Evolutionary conservation across 2,329 filamentous ascomycete species (phyloP), one percentile per base, ranked within the genome.

Genomic region (Colletotrichum lini): DNA sequence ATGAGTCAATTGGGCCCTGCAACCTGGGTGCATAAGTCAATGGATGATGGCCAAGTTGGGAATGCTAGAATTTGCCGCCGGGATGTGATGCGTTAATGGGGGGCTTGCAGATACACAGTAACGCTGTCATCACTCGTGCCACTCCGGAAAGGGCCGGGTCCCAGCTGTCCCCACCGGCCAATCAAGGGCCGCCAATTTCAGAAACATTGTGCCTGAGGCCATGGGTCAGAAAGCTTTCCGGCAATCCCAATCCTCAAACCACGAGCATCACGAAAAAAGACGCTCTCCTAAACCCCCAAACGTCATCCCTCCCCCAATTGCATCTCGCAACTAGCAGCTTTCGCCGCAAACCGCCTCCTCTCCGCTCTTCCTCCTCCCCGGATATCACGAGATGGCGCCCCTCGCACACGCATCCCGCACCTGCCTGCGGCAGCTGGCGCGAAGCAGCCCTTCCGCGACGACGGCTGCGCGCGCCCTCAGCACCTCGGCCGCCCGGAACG

Each of bases 361-460:
- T 59, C 68, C 72, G 61, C 68, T 71, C 70, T 40, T 57, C 67
- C 57, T 70, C 63, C 35, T 38, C 35, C 35, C 35, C 53, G 68
- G 58, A 59, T 50, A 66, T 73, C 74, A 75, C 80, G 82, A 81
- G 79, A 93, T 93, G 91, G 90, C 91, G 83, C 86, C 90, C 82
- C 89, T 94, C 83, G 84, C 90, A 80, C 87, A 88, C 81, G 88
- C 90, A 81, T 90, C 92, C 82, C 90, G 90, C 84, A 86, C 90
- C 79, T 87, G 93, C 81, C 86, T 93, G 86, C 92, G 92, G 83
- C 82, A 84, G 73, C 80, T 84, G 74, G 83, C 84, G 77, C 83
- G 81, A 77, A 78, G 78, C 68, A 81, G 79, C 74, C 79, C 78
- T 73, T 77, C 80, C 77, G 80, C 81, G 64, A 73, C 80, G 35